Evolutionary conservation across 352 stramenopile species (phyloP), one percentile per base, ranked within the genome.

Genomic region (Phytopythium delawarense): DNA sequence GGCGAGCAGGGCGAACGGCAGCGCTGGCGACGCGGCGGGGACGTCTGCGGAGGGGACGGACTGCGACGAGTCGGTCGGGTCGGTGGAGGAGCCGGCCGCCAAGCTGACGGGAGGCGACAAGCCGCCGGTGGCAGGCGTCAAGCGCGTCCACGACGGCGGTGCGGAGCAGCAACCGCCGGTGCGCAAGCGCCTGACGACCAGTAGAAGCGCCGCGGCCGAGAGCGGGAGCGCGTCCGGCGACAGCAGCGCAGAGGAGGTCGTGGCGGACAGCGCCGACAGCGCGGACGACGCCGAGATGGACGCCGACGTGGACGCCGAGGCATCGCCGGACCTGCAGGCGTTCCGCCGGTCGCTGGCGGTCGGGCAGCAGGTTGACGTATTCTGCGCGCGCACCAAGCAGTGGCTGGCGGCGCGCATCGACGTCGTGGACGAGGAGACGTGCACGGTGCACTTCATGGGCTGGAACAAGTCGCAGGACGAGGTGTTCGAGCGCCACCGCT

Each of bases 381-480:
- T 69, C 53, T 84, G 81, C 54, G 62, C 76, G 49, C 46, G 66
- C 37, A 81, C 68, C 21, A 75, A 84, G 39, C 57, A 63, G 49
- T 92, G 83, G 83, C 64, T 91, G 52, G 64, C 83, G 4, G 81
- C 81, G 32, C 87, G 83, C 61, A 74, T 91, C 44, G 72, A 83
- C 18, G 42, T 37, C 5, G 45, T 76, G 13, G 50, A 72, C 51
- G 73, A 73, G 3, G 59, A 63, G 2, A 25, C 58, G 15, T 78
- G 70, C 55, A 74, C 42, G 35, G 70, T 92, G 58, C 81, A 90
- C 52, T 92, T 79, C 61, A 78, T 92, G 68, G 79, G 76, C 34
- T 90, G 79, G 81, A 88, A 76, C 58, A 78, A 78, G 18, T 75
- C 72, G 35, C 72, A 66, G 21, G 72, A 91, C 59, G 83, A 90